Evolutionary conservation across 306 rosid genomes (phyloP).

Genomic region (Inga laurina): DNA sequence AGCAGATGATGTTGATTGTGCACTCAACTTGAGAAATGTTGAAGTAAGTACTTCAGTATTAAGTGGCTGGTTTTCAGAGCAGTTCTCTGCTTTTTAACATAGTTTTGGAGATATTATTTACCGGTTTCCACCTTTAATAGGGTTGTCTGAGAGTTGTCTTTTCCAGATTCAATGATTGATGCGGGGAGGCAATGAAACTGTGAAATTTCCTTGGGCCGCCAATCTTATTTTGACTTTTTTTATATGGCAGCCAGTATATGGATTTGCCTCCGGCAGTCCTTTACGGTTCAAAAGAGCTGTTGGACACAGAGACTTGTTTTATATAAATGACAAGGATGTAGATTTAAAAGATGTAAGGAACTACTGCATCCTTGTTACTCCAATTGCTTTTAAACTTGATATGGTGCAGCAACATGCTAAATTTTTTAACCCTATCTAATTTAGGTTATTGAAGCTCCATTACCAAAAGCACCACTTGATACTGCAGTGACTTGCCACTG

Average conservation of each 20-base stretch:
- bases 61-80: neutral
- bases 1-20: constrained; percentile 77
- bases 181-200: constrained; percentile 12
- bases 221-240: constrained; percentile 16
- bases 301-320: constrained; percentile 88
- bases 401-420: constrained; percentile 10
- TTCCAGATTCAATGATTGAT: neutral
- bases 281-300: constrained; percentile 82
- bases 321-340: constrained; percentile 88
- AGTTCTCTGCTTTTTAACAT: neutral
- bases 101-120: neutral
- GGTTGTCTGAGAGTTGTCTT: constrained; percentile 1
- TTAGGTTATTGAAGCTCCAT: constrained; percentile 79
- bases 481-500: constrained; percentile 70
- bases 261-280: constrained; percentile 84
- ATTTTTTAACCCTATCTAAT: constrained; percentile 21
- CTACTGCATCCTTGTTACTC: constrained; percentile 21
- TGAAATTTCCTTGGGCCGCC: constrained; percentile 7
- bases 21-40: constrained; percentile 81
- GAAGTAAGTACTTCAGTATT: constrained; percentile 55
- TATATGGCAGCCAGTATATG: constrained; percentile 74
- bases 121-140: constrained; percentile 3
- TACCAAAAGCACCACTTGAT: constrained; percentile 80
- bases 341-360: constrained; percentile 83
- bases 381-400: constrained; percentile 23